Conservation (phyloP, 306 rosid genomes). For the Dalbergia cultrata region DNA sequence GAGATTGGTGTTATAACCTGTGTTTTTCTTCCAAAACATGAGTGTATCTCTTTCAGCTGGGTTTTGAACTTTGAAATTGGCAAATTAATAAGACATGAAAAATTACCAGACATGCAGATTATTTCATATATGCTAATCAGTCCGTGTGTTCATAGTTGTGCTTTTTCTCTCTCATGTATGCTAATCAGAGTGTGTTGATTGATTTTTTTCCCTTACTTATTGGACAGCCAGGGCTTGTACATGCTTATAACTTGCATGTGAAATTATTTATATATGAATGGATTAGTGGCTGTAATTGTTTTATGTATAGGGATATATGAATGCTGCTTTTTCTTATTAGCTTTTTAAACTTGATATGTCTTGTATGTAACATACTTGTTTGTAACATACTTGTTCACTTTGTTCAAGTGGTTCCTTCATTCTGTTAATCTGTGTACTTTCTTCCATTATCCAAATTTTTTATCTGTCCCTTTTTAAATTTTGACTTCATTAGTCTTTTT, state of each 20-base stretch:
- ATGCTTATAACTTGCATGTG: not conserved
- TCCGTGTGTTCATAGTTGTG: not conserved
- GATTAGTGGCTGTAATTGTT: conserved; percentile 28
- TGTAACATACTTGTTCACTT: conserved; percentile 13
- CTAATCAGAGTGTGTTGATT: no score
- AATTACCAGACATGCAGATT: not conserved
- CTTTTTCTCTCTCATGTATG: not conserved
- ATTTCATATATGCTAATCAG: conserved; percentile 11
- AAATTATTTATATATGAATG: not conserved
- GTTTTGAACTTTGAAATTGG: conserved; percentile 3
- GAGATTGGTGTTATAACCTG: conserved; percentile 10
- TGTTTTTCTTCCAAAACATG: not conserved
- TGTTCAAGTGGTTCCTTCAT: conserved; percentile 43
- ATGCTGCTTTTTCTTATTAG: conserved; percentile 6
- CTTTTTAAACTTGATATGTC: conserved; percentile 5
- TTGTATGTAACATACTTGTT: conserved; percentile 11
- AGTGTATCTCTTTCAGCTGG: not conserved
- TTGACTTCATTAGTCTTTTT: not conserved
- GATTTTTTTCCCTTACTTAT: not conserved
- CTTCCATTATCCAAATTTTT: not conserved
- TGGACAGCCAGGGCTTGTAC: not conserved
- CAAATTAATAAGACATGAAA: not conserved
- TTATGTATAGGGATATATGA: conserved; percentile 1
- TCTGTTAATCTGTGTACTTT: not conserved
- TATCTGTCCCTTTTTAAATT: not conserved